Conservation (phyloP, 2,329 filamentous ascomycete species). For the Chrysoporthe puriensis region DNA sequence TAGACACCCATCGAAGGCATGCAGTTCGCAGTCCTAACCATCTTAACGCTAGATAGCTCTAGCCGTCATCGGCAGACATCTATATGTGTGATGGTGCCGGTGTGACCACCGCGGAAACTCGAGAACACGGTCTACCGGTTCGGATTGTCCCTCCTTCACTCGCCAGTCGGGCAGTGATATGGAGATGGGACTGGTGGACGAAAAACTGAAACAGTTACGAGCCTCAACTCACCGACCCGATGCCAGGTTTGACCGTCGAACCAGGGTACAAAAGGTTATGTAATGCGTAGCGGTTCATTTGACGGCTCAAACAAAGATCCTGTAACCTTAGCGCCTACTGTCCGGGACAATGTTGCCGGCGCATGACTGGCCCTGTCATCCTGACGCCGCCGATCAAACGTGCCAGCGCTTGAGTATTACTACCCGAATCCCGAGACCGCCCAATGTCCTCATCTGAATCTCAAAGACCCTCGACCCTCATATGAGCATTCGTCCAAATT, state of each 20-base stretch:
- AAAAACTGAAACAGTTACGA: not conserved
- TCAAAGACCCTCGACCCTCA: not conserved
- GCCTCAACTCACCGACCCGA: not conserved
- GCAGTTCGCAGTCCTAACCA: no score
- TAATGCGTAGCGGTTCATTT: not conserved
- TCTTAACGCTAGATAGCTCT: no score
- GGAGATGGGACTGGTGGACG: not conserved
- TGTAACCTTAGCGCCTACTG: not conserved
- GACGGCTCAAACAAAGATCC: not conserved
- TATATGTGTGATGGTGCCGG: no score
- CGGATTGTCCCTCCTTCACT: not conserved
- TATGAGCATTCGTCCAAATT: conserved; percentile 14
- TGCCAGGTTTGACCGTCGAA: not conserved
- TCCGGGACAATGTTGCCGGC: not conserved
- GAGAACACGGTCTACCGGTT: no score
- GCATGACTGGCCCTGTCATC: conserved; percentile 5
- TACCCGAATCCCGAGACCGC: conserved; percentile 5
- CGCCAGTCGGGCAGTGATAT: not conserved
- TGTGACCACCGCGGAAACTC: no score
- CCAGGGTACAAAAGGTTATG: not conserved
- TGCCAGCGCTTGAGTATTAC: conserved; percentile 1
- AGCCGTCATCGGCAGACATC: no score
- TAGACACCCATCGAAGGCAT: no score
- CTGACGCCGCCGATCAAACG: conserved; percentile 28
- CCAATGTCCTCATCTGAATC: not conserved